Evolutionary conservation across 768 basidiomycete species (phyloP), one percentile per base, ranked within the genome.

Genomic region (Cystobasidium tubakii): DNA sequence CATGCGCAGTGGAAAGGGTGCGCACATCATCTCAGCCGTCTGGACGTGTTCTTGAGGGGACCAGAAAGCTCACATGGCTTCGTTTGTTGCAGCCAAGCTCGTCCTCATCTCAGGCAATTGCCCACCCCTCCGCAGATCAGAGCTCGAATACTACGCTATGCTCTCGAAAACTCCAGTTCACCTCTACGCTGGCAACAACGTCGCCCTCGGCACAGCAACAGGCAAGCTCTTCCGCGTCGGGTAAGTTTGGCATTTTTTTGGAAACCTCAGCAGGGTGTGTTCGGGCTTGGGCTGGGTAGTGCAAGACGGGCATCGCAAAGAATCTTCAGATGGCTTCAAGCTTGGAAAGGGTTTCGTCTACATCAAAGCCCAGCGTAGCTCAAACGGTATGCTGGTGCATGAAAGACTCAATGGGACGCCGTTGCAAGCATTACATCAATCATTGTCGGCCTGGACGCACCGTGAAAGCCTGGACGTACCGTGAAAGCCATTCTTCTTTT

Each of bases 181-280:
- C 84, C 94, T 98, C 85, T 99, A 96, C 83, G 86, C 88, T 77
- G 96, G 96, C 77, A 93, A 93, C 76, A 99, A 99, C 82, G 92
- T 98, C 79, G 91, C 95, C 74, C 89, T 99, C 77, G 96, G 96
- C 73, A 99, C 96, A 64, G 96, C 96, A 82, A 94, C 96, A 74
- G 96, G 96, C 82, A 95, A 94, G 84, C 88, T 98, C 78, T 99
- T 97, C 91, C 92, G 94, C 78, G 95, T 98, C 75, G 94, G 92
- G 91, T 92, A 69, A 65, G 86, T 83, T 15, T 36, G 57, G 60
- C 81, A 71, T 54, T 34, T 65, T 33, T 23, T 27, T 36, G 7
- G 21, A 21, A 15, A 19, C 29, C 54, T 27, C 12, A 6, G 43
- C 31, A 36, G 63, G 13, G 63, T 39, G 63, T 36, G 57, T 23